Evolutionary conservation across 2,329 filamentous ascomycete species (phyloP).

Genomic region (Ceratocystis cacaofunesta): DNA sequence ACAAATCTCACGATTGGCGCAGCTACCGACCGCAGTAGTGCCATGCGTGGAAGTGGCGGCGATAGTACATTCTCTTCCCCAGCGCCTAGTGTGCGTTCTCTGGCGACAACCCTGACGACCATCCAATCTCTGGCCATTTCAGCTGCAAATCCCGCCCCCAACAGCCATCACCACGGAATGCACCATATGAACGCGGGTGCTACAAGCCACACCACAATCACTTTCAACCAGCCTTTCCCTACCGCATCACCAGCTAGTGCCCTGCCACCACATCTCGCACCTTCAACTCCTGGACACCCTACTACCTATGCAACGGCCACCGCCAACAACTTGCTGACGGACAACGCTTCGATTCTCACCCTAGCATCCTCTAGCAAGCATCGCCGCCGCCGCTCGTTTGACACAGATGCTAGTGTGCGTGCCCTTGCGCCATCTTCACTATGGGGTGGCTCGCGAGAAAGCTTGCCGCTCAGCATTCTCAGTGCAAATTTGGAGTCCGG

Average conservation of each 20-base stretch:
- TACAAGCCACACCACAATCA: conserved; percentile 26
- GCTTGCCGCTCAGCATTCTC: conserved; percentile 61
- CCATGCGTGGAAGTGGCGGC: conserved; percentile 46
- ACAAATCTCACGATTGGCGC: conserved; percentile 57
- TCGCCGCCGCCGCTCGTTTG: conserved; percentile 60
- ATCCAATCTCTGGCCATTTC: conserved; percentile 51
- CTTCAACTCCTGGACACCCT: conserved; percentile 37
- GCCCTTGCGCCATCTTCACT: conserved; percentile 70
- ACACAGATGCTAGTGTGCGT: conserved; percentile 73
- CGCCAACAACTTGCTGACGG: conserved; percentile 66
- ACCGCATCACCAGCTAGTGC: conserved; percentile 52
- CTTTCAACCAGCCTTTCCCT: conserved; percentile 52
- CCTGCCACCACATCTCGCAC: conserved; percentile 54
- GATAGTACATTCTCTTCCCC: conserved; percentile 71
- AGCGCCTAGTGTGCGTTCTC: conserved; percentile 62
- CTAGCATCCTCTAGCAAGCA: conserved; percentile 71
- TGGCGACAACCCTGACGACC: conserved; percentile 73
- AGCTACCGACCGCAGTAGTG: conserved; percentile 35
- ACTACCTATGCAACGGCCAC: conserved; percentile 65
- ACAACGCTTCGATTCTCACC: conserved; percentile 75
- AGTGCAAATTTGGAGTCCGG: conserved; percentile 43
- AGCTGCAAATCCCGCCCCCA: conserved; percentile 24
- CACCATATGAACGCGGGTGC: conserved; percentile 28
- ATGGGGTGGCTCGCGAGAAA: conserved; percentile 69
- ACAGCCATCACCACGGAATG: conserved; percentile 28